These are phyloP conservation scores for Claviceps spartinae DNA, from an alignment of 2,329 filamentous ascomycete species.

Conservation along the genomic window DNA sequence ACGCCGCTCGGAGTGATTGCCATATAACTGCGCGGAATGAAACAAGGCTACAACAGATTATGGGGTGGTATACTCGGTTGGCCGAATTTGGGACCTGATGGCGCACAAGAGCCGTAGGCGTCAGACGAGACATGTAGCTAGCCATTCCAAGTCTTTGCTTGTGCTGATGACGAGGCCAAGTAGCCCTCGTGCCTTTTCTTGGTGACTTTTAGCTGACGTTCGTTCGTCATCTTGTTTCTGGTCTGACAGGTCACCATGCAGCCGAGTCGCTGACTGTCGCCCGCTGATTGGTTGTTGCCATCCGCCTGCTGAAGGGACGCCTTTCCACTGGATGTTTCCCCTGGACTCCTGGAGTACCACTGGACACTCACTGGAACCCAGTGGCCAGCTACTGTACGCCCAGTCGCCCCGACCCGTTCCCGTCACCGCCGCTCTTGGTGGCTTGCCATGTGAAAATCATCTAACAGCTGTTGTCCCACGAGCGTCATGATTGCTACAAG, in stretches of 20 bases:
- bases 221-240: no score
- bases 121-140: no score
- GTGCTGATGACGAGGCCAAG: not conserved
- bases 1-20: not conserved
- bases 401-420: not conserved
- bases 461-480: no score
- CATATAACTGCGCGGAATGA: not conserved
- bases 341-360: no score
- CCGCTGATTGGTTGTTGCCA: no score
- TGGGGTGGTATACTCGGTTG: not conserved
- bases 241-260: no score
- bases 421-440: not conserved
- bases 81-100: not conserved
- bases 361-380: no score
- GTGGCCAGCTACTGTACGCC: not conserved
- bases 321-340: no score
- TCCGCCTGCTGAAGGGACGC: no score
- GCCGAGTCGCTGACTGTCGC: no score
- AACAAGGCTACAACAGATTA: not conserved
- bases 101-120: not conserved
- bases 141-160: not conserved
- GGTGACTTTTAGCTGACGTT: no score
- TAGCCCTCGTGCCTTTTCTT: not conserved
- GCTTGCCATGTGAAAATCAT: not conserved
- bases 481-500: no score